Base-by-base conservation (phyloP, 169 alveolate species). In the Theileria sp. region DNA sequence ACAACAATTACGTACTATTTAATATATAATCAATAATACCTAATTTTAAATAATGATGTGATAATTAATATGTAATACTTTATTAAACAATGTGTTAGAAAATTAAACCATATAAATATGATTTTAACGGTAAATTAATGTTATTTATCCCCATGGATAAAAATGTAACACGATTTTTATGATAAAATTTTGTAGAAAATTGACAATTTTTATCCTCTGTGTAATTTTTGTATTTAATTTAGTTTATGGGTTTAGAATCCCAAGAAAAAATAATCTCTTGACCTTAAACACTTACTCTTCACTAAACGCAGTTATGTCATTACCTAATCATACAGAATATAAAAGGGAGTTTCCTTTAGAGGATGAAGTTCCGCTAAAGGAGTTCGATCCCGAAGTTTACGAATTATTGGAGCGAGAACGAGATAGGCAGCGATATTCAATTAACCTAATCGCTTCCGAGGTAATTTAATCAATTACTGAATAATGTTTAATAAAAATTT, bases 371-470 rank as follows among this genome's bases (percentile, higher is more conserved):
- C 75, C 82, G 8, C 91, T 92, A 34, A 69, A 80, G 85, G 89
- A 87, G 50, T 69, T 86, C 56, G 97, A 94, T 86, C 93, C 94
- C 38, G 94, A 93, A 84, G 83, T 94, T 54, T 80, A 76, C 84
- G 89, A 77, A 64, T 83, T 94, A 66, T 71, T 94, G 38, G 87
- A 76, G 75, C 74, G 80, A 49, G 97, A 94, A 82, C 86, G 88
- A 75, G 88, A 88, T 69, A 84, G 97, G 67, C 96, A 92, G 66
- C 62, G 80, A 15, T 86, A 83, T 32, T 85, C 94, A 54, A 89
- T 94, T 69, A 89, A 92, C 21, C 87, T 94, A 44, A 94, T 94
- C 49, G 95, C 97, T 3, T 92, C 95, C 7, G 97, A 93, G 92
- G 96, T 93, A 50, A 32, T 75, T 81, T 49, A 12, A 67, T 23